Percentiles rank a stretch among this genome's conserved stretches.
Evolutionary conservation across 2,329 filamentous ascomycete genomes (phyloP).

Genomic region (Laburnicola sp.): DNA sequence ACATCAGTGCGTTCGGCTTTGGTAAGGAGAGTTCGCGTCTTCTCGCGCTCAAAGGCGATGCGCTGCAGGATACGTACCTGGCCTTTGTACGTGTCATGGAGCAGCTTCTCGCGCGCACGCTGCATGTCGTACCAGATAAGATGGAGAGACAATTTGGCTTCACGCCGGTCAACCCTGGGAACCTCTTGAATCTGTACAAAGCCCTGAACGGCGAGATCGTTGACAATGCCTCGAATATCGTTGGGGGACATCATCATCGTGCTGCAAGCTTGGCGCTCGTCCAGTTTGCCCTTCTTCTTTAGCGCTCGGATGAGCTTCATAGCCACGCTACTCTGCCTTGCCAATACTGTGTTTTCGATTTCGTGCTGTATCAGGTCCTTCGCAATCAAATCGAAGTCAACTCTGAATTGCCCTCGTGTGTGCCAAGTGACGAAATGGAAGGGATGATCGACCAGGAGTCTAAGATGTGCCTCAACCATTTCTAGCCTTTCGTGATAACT

Average conservation of each 20-base stretch:
- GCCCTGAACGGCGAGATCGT: conserved; percentile 81
- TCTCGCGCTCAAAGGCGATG: conserved; percentile 72
- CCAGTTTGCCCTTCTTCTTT: conserved; percentile 84
- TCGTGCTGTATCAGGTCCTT: conserved; percentile 73
- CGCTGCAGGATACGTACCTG: conserved; percentile 86
- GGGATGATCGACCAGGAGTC: conserved; percentile 70
- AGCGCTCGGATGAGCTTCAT: conserved; percentile 85
- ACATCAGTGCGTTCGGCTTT: conserved; percentile 87
- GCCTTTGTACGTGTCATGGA: conserved; percentile 84
- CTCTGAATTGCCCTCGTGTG: conserved; percentile 65
- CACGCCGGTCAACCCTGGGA: conserved; percentile 79
- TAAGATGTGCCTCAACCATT: conserved; percentile 70
- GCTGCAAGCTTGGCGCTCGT: conserved; percentile 84
- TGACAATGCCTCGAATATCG: conserved; percentile 82
- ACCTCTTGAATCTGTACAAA: conserved; percentile 93
- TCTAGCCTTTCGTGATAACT: conserved; percentile 27
- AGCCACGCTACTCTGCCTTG: conserved; percentile 74
- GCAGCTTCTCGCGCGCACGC: conserved; percentile 67
- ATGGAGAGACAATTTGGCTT: conserved; percentile 82
- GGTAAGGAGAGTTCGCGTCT: conserved; percentile 71
- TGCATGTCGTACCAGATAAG: conserved; percentile 89
- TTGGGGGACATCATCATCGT: conserved; percentile 82
- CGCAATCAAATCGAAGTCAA: conserved; percentile 78
- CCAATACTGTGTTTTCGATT: conserved; percentile 78
- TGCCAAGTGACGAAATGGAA: conserved; percentile 68